Percentiles rank a stretch among this genome's conserved stretches.
Evolutionary conservation across 192 early-diverging fungal species (phyloP).

Genomic region (Kappamyces sp.): DNA sequence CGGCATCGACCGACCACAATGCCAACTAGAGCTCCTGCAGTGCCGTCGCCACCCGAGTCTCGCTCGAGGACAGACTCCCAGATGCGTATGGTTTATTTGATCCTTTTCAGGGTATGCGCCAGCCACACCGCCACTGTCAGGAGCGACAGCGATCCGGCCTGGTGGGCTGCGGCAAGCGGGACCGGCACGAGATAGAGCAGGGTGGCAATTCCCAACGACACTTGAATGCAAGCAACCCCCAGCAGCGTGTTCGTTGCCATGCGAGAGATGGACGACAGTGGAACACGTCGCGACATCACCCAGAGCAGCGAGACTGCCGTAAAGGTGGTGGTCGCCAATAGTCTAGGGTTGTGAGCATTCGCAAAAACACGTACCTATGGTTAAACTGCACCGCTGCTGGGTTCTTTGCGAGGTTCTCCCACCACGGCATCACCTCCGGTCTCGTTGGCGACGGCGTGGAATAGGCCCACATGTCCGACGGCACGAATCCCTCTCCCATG

Average conservation of each 20-base stretch:
- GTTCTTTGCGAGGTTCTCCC: constrained; percentile 91
- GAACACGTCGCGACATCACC: constrained; percentile 62
- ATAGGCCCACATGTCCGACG: constrained; percentile 51
- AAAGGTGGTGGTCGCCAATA: constrained; percentile 80
- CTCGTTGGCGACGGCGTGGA: constrained; percentile 42
- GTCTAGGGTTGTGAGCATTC: no score
- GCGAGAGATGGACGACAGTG: constrained; percentile 62
- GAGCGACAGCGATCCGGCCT: constrained; percentile 83
- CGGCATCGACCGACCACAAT: no score
- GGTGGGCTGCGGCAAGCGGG: constrained; percentile 87
- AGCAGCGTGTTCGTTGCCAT: constrained; percentile 70
- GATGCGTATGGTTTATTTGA: constrained; percentile 24
- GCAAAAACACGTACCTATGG: no score
- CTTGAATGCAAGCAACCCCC: constrained; percentile 66
- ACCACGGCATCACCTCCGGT: constrained; percentile 54
- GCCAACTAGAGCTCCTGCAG: no score
- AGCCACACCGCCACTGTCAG: constrained; percentile 75
- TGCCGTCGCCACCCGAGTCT: no score
- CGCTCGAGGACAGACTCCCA: no score
- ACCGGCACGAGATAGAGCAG: constrained; percentile 91
- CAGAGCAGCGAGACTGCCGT: constrained; percentile 67
- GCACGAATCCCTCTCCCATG: constrained; percentile 84
- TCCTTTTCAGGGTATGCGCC: constrained; percentile 49
- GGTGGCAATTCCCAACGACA: constrained; percentile 85
- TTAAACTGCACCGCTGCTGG: constrained; percentile 91